Evolutionary conservation across 352 stramenopile species (phyloP).

Genomic region (Thraustochytrium sp.): DNA sequence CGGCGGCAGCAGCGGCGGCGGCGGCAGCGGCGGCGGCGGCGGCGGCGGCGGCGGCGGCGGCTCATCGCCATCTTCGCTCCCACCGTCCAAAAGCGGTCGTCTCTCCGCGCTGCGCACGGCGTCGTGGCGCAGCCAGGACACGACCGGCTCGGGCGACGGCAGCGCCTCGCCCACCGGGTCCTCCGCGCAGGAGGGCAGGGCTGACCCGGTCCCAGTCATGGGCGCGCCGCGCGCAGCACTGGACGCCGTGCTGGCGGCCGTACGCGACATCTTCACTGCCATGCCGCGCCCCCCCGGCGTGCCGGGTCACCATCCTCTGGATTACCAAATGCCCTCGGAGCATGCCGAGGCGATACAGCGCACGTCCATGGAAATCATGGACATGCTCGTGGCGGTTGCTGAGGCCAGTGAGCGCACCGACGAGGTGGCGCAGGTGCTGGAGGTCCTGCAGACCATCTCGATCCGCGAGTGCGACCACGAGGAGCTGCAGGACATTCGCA

Average conservation of each 20-base stretch:
- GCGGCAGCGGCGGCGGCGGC: too few species aligned
- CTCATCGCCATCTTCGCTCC: too few species aligned
- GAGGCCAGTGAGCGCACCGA: not conserved
- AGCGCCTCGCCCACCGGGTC: too few species aligned
- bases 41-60: too few species aligned
- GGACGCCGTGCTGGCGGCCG: not conserved
- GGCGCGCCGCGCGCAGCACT: not conserved
- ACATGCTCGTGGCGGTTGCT: not conserved
- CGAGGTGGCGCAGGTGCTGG: not conserved
- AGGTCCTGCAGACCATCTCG: constrained; percentile 32
- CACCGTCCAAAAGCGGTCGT: too few species aligned
- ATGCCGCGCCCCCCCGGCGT: not conserved
- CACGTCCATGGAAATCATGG: constrained; percentile 12
- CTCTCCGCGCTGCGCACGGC: too few species aligned
- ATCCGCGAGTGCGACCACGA: not conserved
- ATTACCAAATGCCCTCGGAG: constrained; percentile 13
- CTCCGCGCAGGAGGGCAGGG: too few species aligned
- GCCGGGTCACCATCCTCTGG: not conserved
- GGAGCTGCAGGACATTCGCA: not conserved
- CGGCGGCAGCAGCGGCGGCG: not conserved
- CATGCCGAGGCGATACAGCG: not conserved
- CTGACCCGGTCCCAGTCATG: not conserved
- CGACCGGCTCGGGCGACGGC: too few species aligned
- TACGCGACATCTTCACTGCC: not conserved
- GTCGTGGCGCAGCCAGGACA: too few species aligned